A percentile compares a stretch with the other conserved stretches of the same genome.
Evolutionary conservation across 176 grass and related monocot genomes (phyloP).

Genomic region (Paspalum notatum): DNA sequence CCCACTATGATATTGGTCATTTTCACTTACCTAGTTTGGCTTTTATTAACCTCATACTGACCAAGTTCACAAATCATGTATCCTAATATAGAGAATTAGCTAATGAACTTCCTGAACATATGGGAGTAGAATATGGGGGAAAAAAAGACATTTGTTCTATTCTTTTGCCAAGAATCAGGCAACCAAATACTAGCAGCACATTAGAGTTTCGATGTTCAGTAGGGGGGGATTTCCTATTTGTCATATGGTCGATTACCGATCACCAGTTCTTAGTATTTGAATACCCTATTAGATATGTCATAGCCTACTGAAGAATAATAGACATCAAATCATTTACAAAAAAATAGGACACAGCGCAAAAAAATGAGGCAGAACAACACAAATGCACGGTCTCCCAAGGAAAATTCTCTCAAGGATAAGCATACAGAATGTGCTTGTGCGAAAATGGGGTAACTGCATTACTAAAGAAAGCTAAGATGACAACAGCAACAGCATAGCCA

Average conservation of each 20-base stretch:
- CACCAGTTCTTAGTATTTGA: not conserved
- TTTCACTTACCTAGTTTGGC: not conserved
- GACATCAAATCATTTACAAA: not conserved
- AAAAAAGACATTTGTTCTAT: not conserved
- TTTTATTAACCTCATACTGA: not conserved
- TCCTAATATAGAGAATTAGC: not conserved
- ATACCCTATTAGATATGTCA: not conserved
- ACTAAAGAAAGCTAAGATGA: not conserved
- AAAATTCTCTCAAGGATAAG: not conserved
- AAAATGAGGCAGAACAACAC: not conserved
- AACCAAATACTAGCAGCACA: not conserved
- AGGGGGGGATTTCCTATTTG: not conserved
- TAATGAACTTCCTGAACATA: not conserved
- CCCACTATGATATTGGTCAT: not conserved
- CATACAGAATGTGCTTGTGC: not conserved
- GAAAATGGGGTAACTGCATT: not conserved
- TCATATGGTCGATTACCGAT: not conserved
- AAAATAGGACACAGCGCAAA: not conserved
- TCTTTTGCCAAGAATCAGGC: not conserved
- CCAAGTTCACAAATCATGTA: not conserved
- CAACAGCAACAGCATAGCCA: not conserved
- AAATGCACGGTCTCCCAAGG: not conserved
- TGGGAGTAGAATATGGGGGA: not conserved
- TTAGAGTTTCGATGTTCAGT: not conserved
- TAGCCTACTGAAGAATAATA: not conserved